Conservation (phyloP, 139 green algal genomes). For the Chlamydomonas sp. region DNA sequence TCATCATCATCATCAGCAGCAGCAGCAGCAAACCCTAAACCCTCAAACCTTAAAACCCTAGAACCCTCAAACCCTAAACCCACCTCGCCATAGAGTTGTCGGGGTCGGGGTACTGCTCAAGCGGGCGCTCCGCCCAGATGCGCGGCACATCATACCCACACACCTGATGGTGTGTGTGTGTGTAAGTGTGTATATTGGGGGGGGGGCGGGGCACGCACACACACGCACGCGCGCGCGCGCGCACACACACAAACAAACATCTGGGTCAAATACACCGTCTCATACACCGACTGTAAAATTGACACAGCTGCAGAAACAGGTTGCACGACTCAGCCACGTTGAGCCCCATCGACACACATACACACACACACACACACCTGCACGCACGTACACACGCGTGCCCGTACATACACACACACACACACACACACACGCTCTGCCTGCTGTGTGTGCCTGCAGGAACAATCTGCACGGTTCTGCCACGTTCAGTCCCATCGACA, state of each 20-base stretch:
- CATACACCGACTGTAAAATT: not conserved
- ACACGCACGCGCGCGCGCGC: too few relatives aligned
- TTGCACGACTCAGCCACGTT: slow-evolving; percentile 29
- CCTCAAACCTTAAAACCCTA: not conserved
- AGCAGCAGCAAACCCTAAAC: not conserved
- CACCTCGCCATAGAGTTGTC: slow-evolving; percentile 9
- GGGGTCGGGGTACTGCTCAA: slow-evolving; percentile 15
- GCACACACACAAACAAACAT: not conserved
- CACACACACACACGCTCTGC: too few relatives aligned
- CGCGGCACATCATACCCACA: not conserved
- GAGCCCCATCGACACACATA: slow-evolving; percentile 23
- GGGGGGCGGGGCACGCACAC: too few relatives aligned
- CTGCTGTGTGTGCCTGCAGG: too few relatives aligned
- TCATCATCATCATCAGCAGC: not conserved
- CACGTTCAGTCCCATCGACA: slow-evolving; percentile 8
- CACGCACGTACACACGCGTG: too few relatives aligned
- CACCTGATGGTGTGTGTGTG: too few relatives aligned
- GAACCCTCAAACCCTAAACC: not conserved
- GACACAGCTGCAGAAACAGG: slow-evolving; percentile 21
- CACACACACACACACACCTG: too few relatives aligned
- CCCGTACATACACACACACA: too few relatives aligned
- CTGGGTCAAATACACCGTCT: too few relatives aligned
- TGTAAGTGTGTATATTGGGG: too few relatives aligned
- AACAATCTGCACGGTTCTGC: not conserved
- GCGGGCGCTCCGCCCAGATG: slow-evolving; percentile 2